These are phyloP conservation scores for Puccinia polysora DNA, from an alignment of 1,284 basidiomycete species.

Conservation along the genomic window DNA sequence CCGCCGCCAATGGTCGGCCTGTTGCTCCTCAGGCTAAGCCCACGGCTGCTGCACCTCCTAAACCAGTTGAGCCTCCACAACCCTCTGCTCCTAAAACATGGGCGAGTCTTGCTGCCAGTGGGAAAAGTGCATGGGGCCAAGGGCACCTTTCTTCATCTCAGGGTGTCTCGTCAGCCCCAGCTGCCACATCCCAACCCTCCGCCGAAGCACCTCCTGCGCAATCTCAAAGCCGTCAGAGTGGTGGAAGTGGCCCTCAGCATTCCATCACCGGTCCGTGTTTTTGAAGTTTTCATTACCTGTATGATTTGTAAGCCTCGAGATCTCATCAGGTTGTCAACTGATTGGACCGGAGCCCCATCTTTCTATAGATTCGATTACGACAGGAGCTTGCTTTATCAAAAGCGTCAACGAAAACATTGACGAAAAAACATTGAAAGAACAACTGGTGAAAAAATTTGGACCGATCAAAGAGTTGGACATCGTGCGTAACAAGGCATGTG, in stretches of 20 bases:
- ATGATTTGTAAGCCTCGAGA: conserved; percentile 62
- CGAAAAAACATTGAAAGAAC: conserved; percentile 60
- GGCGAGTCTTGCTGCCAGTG: conserved; percentile 81
- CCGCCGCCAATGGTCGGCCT: conserved; percentile 44
- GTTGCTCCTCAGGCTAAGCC: conserved; percentile 47
- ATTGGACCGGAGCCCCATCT: conserved; percentile 15
- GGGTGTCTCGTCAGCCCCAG: conserved; percentile 61
- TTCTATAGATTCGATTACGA: conserved; percentile 21
- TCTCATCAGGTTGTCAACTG: conserved; percentile 46
- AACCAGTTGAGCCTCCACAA: conserved; percentile 57
- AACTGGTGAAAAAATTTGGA: conserved; percentile 70
- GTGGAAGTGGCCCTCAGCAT: conserved; percentile 12
- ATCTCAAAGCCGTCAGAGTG: conserved; percentile 44
- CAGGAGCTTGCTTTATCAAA: conserved; percentile 53
- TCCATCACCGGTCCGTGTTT: conserved; percentile 22
- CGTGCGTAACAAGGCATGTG: conserved; percentile 80
- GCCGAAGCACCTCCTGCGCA: conserved; percentile 54
- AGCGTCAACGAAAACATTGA: conserved; percentile 71
- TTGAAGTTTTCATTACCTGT: too few species aligned
- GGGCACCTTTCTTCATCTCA: conserved; percentile 68
- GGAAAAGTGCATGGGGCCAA: conserved; percentile 71
- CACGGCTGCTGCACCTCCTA: conserved; percentile 52
- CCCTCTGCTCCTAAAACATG: conserved; percentile 70
- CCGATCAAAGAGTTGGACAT: conserved; percentile 82
- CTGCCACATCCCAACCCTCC: conserved; percentile 59